These are phyloP conservation scores for Trametes sp. DNA, from an alignment of 1,284 basidiomycete genomes.

Conservation along the genomic window DNA sequence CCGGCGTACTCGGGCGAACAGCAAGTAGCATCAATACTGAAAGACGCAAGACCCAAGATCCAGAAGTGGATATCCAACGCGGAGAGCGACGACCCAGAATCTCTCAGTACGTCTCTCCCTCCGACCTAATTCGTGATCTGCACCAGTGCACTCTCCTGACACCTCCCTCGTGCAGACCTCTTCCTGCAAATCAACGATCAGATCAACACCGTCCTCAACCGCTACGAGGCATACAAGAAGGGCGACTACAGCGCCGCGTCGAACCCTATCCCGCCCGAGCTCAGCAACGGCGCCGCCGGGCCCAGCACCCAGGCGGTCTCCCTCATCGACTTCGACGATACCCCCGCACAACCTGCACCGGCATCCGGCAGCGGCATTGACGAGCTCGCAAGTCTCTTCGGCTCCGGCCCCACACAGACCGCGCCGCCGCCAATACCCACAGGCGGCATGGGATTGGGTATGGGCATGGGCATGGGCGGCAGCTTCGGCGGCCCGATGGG, in stretches of 20 bases:
- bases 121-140: neutral
- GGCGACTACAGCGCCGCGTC: conserved; percentile 81
- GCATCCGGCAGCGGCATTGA: conserved; percentile 42
- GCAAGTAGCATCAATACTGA: conserved; percentile 92
- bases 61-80: conserved; percentile 99
- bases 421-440: conserved; percentile 9
- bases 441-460: conserved; percentile 18
- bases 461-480: conserved; percentile 7
- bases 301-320: conserved; percentile 49
- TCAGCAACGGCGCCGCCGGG: conserved; percentile 42
- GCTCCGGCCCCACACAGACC: conserved; percentile 23
- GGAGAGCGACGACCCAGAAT: conserved; percentile 82
- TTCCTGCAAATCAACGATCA: conserved; percentile 97
- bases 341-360: conserved; percentile 35
- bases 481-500: conserved; percentile 12
- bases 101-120: conserved; percentile 74
- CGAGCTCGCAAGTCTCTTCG: conserved; percentile 63
- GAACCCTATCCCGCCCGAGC: conserved; percentile 69
- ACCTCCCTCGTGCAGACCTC: conserved; percentile 63
- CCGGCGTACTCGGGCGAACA: conserved; percentile 41
- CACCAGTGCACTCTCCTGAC: neutral
- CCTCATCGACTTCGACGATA: conserved; percentile 79
- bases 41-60: conserved; percentile 89
- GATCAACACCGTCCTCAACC: conserved; percentile 90
- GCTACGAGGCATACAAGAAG: conserved; percentile 92